Evolutionary conservation across 352 stramenopile species (phyloP), one percentile per base, ranked within the genome.

Genomic region (Phytophthora kernoviae): DNA sequence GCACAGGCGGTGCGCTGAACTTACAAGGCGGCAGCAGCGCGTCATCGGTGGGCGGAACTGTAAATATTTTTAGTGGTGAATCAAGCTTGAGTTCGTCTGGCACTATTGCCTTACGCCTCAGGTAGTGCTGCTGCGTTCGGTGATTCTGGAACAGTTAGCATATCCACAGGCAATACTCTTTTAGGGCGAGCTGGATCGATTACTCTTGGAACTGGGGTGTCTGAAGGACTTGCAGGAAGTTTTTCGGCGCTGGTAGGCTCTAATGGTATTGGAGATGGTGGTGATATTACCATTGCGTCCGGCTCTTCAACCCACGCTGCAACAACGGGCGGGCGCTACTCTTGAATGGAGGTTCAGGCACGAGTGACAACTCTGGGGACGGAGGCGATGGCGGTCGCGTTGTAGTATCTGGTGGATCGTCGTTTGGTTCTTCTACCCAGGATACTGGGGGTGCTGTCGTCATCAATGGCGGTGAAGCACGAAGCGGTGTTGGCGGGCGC

Each of bases 341-440:
- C 4, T 59, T 94, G 40, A 62, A 27, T 22, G 77, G 73, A 39
- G 84, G 84, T 5, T 67, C 64, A 24, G 84, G 84, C 22, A 66
- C 68, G 40, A 91, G 84, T 53, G 75, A 87, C 27, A 90, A 87
- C 54, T 79, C 79, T 56, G 84, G 81, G 20, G 81, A 93, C 37
- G 84, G 84, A 40, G 84, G 84, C 12, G 79, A 93, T 41, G 84
- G 84, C 9, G 84, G 84, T 22, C 52, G 67, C 32, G 65, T 91
- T 36, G 52, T 66, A 21, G 30, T 93, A 24, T 54, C 45, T 26
- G 84, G 77, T 47, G 84, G 84, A n/a, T 69, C 46, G 12, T 90
- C 79, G 0, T 54, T 77, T 20, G 84, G 84, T 48, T 62, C 67
- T 24, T 81, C 84, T 36, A 60, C 69, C 43, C 69, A 83, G 61